Evolutionary conservation across 2,329 filamentous ascomycete species (phyloP).

Genomic region (Coleophoma eucalyptorum): DNA sequence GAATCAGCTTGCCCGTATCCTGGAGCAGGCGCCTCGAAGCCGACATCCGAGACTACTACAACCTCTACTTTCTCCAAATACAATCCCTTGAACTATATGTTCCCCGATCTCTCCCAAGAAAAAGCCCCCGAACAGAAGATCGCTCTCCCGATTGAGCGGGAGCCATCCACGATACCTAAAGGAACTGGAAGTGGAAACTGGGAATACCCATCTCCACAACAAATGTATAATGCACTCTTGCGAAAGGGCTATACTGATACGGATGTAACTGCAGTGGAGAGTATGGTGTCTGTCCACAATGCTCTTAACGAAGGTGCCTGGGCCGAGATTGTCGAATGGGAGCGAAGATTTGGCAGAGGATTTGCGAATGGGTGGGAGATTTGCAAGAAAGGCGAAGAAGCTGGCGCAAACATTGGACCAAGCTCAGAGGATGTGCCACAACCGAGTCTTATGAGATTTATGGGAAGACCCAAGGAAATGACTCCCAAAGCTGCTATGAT

Average conservation of each 20-base stretch:
- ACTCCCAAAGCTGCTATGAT: slow-evolving; percentile 89
- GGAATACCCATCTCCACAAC: slow-evolving; percentile 97
- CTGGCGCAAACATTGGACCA: slow-evolving; percentile 38
- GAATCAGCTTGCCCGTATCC: slow-evolving; percentile 27
- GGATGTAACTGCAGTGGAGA: slow-evolving; percentile 86
- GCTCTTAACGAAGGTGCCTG: slow-evolving; percentile 97
- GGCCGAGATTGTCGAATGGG: slow-evolving; percentile 93
- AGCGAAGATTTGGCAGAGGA: slow-evolving; percentile 76
- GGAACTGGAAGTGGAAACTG: slow-evolving; percentile 76
- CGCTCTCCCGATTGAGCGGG: slow-evolving; percentile 73
- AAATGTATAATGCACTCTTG: slow-evolving; percentile 98
- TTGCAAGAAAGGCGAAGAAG: slow-evolving; percentile 69
- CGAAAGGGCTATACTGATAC: slow-evolving; percentile 96
- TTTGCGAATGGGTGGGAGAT: slow-evolving; percentile 68
- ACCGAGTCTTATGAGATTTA: slow-evolving; percentile 80
- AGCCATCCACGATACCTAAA: slow-evolving; percentile 87
- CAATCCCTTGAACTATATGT: slow-evolving; percentile 95
- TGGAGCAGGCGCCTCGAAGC: slow-evolving; percentile 16
- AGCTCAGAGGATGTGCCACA: slow-evolving; percentile 49
- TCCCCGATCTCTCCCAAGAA: slow-evolving; percentile 76
- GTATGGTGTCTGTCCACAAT: slow-evolving; percentile 98
- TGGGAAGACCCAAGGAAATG: slow-evolving; percentile 82
- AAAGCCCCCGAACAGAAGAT: slow-evolving; percentile 70
- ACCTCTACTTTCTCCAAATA: slow-evolving; percentile 58
- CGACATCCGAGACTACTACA: slow-evolving; percentile 17